Conservation (phyloP, 495 filamentous ascomycete species). For the Friedmanniomyces simplex region DNA sequence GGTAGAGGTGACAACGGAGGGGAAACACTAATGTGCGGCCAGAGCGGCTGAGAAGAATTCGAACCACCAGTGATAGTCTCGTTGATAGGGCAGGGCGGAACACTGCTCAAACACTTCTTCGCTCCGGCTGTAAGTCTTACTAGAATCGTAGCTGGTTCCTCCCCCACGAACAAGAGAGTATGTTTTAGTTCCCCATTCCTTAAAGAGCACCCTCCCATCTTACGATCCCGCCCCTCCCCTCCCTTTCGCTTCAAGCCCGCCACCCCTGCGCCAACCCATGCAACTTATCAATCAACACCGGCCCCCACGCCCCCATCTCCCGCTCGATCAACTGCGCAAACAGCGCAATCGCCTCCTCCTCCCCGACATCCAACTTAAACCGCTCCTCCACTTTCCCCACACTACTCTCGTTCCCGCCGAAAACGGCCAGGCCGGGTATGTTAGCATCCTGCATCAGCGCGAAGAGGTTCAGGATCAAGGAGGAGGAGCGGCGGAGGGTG, state of each 20-base stretch:
- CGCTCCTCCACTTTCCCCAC: slow-evolving; percentile 91
- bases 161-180: no score
- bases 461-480: slow-evolving; percentile 92
- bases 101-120: no score
- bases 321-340: slow-evolving; percentile 83
- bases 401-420: slow-evolving; percentile 52
- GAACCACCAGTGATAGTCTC: no score
- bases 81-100: no score
- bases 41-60: no score
- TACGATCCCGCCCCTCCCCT: no score
- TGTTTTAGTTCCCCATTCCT: no score
- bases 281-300: slow-evolving; percentile 86
- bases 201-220: no score
- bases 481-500: slow-evolving; percentile 75
- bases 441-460: slow-evolving; percentile 95
- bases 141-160: no score
- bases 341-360: slow-evolving; percentile 83
- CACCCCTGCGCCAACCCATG: slow-evolving; percentile 92
- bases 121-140: no score
- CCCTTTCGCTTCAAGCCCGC: slow-evolving; percentile 39
- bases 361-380: slow-evolving; percentile 82
- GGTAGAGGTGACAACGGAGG: no score
- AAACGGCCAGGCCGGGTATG: slow-evolving; percentile 81
- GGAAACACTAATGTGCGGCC: no score
- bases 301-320: slow-evolving; percentile 75